Base-by-base conservation (phyloP, 1,139 yeast species). In the Hyphopichia wangnamkhiaoensis region DNA sequence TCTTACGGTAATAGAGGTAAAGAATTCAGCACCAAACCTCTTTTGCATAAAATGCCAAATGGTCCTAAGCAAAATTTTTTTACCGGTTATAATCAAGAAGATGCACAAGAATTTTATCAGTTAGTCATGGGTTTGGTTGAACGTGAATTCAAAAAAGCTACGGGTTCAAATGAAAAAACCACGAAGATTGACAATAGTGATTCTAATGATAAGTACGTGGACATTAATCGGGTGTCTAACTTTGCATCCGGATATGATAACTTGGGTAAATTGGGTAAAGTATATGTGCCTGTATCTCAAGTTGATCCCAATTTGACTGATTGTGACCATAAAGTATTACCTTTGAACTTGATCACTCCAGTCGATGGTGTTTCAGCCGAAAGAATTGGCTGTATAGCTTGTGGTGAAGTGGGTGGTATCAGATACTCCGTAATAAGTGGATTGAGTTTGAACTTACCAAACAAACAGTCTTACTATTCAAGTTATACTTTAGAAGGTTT, bases 341-440 rank as follows among this genome's bases (percentile, higher is more conserved):
- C 84, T 1, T 71, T 79, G 45, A 76, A 79, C 41, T 63, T 87
- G 38, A 59, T 89, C 3, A 89, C 96, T 0, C 97, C 97, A 0
- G 90, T 90, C 15, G 97, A 90, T 65, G 97, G 97, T 3, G 67
- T 86, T 3, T 79, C 84, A 19, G 93, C 88, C 2, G 95, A 87
- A 54, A 73, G 96, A 54, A 89, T 90, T 39, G 96, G 96, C 0
- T 90, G 97, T 59, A 71, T 87, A 36, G 73, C 76, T 14, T 90
- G 97, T 71, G 96, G 96, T 42, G 97, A 90, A 56, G 87, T 82
- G 59, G 96, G 96, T 37, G 97, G 97, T 1, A 83, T 90, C 19
- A 73, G 96, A 47, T 83, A 83, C 50, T 84, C 94, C 4, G 88
- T 89, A 0, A 76, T 80, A 29, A 83, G 94, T 50, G 95, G 96